Conservation (phyloP, 192 early-diverging fungal genomes). For the Gonapodya sp. region DNA sequence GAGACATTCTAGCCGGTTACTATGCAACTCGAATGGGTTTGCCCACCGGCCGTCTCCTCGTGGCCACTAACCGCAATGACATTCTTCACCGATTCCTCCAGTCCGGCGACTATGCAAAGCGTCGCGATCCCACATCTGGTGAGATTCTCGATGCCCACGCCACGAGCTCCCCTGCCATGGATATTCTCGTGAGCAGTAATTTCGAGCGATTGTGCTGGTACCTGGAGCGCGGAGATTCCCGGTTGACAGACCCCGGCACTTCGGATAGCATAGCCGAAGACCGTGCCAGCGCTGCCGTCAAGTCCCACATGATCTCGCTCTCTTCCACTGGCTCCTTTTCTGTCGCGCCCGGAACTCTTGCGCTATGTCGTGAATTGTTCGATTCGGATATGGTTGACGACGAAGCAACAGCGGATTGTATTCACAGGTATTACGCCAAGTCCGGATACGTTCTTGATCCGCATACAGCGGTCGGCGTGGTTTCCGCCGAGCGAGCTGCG, state of each 20-base stretch:
- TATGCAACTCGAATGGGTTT: slow-evolving; percentile 87
- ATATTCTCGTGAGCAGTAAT: slow-evolving; percentile 91
- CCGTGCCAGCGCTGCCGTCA: slow-evolving; percentile 47
- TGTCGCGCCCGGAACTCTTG: slow-evolving; percentile 49
- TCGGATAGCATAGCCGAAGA: slow-evolving; percentile 29
- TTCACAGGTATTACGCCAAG: slow-evolving; percentile 46
- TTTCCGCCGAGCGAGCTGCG: slow-evolving; percentile 53
- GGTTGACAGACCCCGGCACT: slow-evolving; percentile 5
- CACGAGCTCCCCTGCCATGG: slow-evolving; percentile 93
- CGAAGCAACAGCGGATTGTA: slow-evolving; percentile 62
- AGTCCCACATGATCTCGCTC: slow-evolving; percentile 69
- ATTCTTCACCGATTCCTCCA: slow-evolving; percentile 91
- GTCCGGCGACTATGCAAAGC: slow-evolving; percentile 75
- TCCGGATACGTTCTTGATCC: slow-evolving; percentile 76
- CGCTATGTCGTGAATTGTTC: slow-evolving; percentile 60
- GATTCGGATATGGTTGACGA: slow-evolving; percentile 65
- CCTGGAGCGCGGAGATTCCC: slow-evolving; percentile 24
- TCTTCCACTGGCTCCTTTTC: slow-evolving; percentile 60
- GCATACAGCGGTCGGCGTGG: slow-evolving; percentile 92
- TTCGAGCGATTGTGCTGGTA: slow-evolving; percentile 98
- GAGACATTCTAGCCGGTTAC: slow-evolving; percentile 81
- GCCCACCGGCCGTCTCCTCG: slow-evolving; percentile 65
- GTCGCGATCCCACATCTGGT: slow-evolving; percentile 26
- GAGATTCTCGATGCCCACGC: slow-evolving; percentile 21
- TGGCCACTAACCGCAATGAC: slow-evolving; percentile 98